These are phyloP conservation scores for Globisporangium lucens DNA, from an alignment of 352 stramenopile genomes.

Conservation along the genomic window DNA sequence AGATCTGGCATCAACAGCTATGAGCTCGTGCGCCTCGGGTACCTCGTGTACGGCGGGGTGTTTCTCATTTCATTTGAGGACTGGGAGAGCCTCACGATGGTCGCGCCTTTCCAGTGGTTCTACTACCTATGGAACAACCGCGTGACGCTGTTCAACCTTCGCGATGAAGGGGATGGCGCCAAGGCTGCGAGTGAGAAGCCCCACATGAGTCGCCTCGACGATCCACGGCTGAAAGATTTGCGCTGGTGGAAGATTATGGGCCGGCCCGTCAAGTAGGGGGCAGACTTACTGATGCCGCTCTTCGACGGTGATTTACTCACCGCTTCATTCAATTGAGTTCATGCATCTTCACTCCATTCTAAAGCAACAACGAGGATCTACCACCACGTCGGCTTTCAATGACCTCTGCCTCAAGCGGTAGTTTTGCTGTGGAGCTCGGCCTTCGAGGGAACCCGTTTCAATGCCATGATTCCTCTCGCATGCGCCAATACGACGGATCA, in stretches of 20 bases:
- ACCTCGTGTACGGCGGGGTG: conserved; percentile 13
- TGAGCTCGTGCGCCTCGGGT: conserved; percentile 19
- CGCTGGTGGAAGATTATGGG: conserved; percentile 1
- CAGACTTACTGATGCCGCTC: no score
- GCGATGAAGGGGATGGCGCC: background rate
- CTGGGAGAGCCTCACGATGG: conserved; percentile 5
- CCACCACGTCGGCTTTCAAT: no score
- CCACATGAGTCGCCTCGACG: conserved; percentile 9
- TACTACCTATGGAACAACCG: conserved; percentile 17
- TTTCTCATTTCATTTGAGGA: conserved; percentile 15
- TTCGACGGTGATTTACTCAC: no score
- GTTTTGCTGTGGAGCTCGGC: no score
- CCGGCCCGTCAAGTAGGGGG: background rate
- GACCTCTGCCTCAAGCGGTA: no score
- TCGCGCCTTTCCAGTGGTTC: background rate
- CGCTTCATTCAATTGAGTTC: no score
- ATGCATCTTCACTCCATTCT: no score
- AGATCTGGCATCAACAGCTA: conserved; percentile 10
- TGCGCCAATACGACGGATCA: no score
- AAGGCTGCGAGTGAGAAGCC: conserved; percentile 3
- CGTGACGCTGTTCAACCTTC: conserved; percentile 6
- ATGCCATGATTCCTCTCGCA: no score
- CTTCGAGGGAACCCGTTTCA: no score
- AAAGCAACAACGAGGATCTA: no score
- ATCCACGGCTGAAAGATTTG: background rate